A percentile compares a stretch with the other conserved stretches of the same genome.
Evolutionary conservation across 192 early-diverging fungal species (phyloP).

Genomic region (Coemansia sp.): DNA sequence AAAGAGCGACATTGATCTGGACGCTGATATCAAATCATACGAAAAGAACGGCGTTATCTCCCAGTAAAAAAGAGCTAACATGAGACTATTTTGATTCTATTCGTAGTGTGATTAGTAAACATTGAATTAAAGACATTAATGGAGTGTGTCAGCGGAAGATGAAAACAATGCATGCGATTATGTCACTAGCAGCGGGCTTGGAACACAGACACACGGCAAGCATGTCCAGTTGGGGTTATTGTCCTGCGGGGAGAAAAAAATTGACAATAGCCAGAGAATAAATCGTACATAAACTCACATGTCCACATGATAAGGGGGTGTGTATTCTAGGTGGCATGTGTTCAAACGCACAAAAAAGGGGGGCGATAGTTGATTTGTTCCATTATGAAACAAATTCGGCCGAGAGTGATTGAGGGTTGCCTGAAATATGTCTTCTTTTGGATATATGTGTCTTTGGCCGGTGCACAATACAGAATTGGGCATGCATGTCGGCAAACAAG

Average conservation of each 20-base stretch:
- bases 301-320: slow-evolving; percentile 5
- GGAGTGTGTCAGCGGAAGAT: not conserved
- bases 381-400: slow-evolving; percentile 9
- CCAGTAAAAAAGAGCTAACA: slow-evolving; percentile 20
- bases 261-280: not conserved
- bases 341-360: not conserved
- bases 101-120: not conserved
- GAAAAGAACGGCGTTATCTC: slow-evolving; percentile 36
- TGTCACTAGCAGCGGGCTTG: not conserved
- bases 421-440: slow-evolving; percentile 6
- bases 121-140: not conserved
- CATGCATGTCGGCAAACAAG: slow-evolving; percentile 10
- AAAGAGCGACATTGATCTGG: slow-evolving; percentile 46
- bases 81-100: not conserved
- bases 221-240: slow-evolving; percentile 9
- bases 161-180: not conserved
- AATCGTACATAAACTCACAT: slow-evolving; percentile 12
- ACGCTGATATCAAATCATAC: slow-evolving; percentile 42
- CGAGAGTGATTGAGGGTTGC: not conserved
- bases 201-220: not conserved
- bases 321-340: slow-evolving; percentile 4
- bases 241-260: not conserved
- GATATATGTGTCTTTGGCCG: slow-evolving; percentile 4
- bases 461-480: not conserved
- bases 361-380: not conserved